phyloP scores from a whole-genome alignment of 1,284 basidiomycete genomes.

The Fomitopsis palustris region DNA sequence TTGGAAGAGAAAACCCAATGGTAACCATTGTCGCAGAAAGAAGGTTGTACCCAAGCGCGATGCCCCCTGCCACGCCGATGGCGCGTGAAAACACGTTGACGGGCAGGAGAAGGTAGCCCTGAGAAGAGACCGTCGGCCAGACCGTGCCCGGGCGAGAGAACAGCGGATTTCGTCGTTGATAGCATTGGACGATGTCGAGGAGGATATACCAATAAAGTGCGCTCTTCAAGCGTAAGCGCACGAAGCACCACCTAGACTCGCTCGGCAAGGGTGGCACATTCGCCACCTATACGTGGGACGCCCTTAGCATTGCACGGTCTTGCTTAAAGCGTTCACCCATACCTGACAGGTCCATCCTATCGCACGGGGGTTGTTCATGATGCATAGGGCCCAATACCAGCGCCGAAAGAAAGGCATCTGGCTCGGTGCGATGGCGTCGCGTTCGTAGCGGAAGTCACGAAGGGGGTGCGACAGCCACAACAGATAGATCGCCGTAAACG shows the following conservation, averaged over 20 bases:
- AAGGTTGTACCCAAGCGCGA: slow-evolving; percentile 23
- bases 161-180: slow-evolving; percentile 6
- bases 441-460: slow-evolving; percentile 3
- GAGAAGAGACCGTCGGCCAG: background rate
- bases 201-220: slow-evolving; percentile 5
- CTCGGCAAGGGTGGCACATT: background rate
- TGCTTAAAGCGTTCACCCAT: background rate
- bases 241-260: background rate
- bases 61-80: slow-evolving; percentile 11
- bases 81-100: slow-evolving; percentile 9
- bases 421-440: background rate
- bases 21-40: slow-evolving; percentile 22
- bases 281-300: background rate
- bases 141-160: slow-evolving; percentile 4
- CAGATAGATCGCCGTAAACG: slow-evolving; percentile 1
- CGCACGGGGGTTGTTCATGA: background rate
- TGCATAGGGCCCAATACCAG: slow-evolving; percentile 4
- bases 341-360: slow-evolving; percentile 9
- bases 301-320: background rate
- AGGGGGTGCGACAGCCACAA: slow-evolving; percentile 6
- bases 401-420: background rate
- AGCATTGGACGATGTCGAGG: slow-evolving; percentile 9
- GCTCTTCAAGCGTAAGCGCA: background rate
- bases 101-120: slow-evolving; percentile 8
- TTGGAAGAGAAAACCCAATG: slow-evolving; percentile 20